Base-by-base conservation (phyloP, 2,329 filamentous ascomycete genomes). In the Trichoderma afroharzianum region DNA sequence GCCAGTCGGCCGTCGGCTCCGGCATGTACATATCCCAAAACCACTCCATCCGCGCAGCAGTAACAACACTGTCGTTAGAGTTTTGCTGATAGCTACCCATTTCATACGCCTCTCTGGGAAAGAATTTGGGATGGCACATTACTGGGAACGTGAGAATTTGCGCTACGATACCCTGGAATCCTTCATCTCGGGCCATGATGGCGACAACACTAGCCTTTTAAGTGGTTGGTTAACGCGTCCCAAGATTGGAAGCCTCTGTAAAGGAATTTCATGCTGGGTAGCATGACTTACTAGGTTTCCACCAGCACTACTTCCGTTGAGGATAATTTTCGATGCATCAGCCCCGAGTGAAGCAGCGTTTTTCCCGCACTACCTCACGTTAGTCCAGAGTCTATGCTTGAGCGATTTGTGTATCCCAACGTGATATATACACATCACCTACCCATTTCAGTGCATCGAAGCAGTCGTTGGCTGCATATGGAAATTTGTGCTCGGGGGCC, bases 291-390 rank as follows among this genome's bases (percentile, higher is more conserved):
- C 80, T 14, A 82, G 73, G 36, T 80, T 80, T 21, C 74, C 79
- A 15, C 82, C 81, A 1, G 80, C 80, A 70, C 80, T 82, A 30
- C 78, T 78, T 26, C 82, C 81, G 6, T 75, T 76, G 28, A 83
- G 71, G 57, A 83, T 78, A 26, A 82, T 80, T 70, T 77, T 80
- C 57, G 80, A 77, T 0, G 79, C 75, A 72, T 82, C 72, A 32
- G 77, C 74, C n/a, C 78, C 78, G 1, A 83, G 77, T 15, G n/a
- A 61, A 21, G 18, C 32, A 39, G 39, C 15, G 15, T 43, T 43
- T 43, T n/a, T 43, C 15, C 39, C 15, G 39, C 39, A 43, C 36
- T 43, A 43, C 15, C 7, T 43, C 15, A 43, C 36, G 2, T 43
- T 18, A 43, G 15, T 18, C 15, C 36, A 43, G 36, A 43, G 15